A percentile compares a stretch with the other conserved stretches of the same genome.
phyloP scores from a whole-genome alignment of 768 basidiomycete species.

The Tulasnella sp. region DNA sequence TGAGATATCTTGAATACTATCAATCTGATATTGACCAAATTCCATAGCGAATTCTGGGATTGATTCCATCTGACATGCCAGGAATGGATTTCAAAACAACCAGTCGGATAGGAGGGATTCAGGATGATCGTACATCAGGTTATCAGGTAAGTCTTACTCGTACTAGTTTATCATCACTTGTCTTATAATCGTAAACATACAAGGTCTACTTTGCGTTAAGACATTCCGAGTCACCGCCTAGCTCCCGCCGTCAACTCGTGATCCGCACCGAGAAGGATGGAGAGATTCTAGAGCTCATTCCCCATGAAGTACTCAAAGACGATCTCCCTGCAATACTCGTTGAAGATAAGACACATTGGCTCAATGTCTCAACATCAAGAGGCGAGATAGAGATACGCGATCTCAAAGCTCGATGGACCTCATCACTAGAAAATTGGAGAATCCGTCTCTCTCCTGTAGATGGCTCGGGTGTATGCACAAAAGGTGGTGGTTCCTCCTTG shows the following conservation, averaged over 20 bases:
- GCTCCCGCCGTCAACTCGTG: no score
- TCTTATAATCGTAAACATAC: neutral
- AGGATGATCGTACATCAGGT: neutral
- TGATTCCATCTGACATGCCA: no score
- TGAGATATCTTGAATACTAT: no score
- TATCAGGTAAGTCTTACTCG: neutral
- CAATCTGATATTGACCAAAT: no score
- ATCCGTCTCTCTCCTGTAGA: neutral
- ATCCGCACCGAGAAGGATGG: neutral
- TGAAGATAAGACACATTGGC: neutral
- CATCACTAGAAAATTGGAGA: neutral
- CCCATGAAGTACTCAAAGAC: neutral
- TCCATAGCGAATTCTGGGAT: no score
- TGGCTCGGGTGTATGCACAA: neutral
- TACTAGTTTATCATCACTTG: neutral
- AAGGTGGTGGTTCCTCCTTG: no score
- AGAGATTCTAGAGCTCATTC: neutral
- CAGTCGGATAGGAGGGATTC: neutral
- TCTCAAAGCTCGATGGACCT: neutral
- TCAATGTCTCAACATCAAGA: neutral
- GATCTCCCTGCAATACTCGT: neutral
- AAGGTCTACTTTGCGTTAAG: neutral
- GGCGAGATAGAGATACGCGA: neutral
- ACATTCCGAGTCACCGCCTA: neutral
- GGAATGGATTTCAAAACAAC: no score